Conservation (phyloP, 495 filamentous ascomycete species). For the Lophiostoma macrostomum region DNA sequence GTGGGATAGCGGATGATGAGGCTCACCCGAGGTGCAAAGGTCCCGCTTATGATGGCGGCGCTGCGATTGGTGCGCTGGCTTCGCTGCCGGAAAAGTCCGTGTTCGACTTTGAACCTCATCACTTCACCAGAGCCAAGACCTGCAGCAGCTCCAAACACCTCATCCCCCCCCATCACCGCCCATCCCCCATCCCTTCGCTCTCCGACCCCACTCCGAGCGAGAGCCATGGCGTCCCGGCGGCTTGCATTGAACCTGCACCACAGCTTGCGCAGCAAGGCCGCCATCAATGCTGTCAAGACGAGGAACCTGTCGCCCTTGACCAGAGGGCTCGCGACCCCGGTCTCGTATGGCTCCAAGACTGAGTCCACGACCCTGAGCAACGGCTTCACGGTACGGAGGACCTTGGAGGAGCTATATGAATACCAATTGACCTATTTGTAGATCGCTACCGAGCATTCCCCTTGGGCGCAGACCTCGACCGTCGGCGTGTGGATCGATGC, state of each 20-base stretch:
- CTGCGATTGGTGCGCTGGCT: conserved; percentile 12
- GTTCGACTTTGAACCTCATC: neutral
- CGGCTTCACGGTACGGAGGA: conserved; percentile 80
- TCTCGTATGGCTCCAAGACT: conserved; percentile 70
- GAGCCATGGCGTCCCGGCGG: conserved; percentile 88
- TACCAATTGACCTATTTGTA: conserved; percentile 44
- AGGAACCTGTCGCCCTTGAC: conserved; percentile 50
- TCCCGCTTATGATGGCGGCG: no score
- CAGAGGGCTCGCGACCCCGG: conserved; percentile 83
- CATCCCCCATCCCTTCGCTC: conserved; percentile 16
- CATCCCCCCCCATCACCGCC: conserved; percentile 3
- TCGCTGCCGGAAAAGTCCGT: conserved; percentile 2
- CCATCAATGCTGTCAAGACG: conserved; percentile 62
- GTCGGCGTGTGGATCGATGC: conserved; percentile 99
- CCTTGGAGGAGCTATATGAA: conserved; percentile 22
- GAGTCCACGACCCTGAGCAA: conserved; percentile 95
- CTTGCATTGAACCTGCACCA: conserved; percentile 84
- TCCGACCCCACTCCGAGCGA: conserved; percentile 9
- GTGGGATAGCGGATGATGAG: conserved; percentile 10
- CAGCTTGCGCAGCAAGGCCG: conserved; percentile 77
- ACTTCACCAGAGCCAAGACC: neutral
- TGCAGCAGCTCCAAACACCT: conserved; percentile 11
- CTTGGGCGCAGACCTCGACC: conserved; percentile 96
- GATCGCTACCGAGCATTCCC: conserved; percentile 97
- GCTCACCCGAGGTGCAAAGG: conserved; percentile 10